Conservation (phyloP, 2,329 filamentous ascomycete species). For the Cladophialophora immunda region DNA sequence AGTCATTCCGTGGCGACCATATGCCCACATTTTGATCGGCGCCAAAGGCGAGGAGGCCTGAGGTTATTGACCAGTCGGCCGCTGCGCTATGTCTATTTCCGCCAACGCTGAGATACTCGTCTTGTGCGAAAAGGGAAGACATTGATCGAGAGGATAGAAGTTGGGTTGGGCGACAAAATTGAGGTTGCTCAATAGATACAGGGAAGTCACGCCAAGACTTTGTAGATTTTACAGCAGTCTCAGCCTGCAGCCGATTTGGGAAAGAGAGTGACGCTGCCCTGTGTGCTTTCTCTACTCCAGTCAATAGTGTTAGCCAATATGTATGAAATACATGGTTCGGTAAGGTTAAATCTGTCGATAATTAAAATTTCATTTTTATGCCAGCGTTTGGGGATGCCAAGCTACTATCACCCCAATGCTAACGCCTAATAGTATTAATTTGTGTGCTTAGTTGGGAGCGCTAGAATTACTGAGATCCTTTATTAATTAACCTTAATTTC, state of each 20-base stretch:
- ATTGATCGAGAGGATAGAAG: conserved; percentile 1
- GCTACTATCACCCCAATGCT: no score
- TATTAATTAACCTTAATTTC: no score
- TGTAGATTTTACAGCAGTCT: not conserved
- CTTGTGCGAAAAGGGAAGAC: conserved; percentile 13
- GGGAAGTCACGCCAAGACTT: conserved; percentile 11
- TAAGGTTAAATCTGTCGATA: no score
- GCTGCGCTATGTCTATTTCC: conserved; percentile 90
- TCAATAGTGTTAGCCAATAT: no score
- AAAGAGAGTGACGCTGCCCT: not conserved
- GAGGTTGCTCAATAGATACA: not conserved
- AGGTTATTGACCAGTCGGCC: conserved; percentile 81
- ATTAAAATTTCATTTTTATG: no score
- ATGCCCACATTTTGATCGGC: conserved; percentile 87
- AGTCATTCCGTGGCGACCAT: conserved; percentile 70
- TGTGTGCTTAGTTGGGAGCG: no score
- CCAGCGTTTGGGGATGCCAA: no score
- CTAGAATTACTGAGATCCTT: no score
- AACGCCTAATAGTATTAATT: no score
- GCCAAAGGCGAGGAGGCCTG: conserved; percentile 83
- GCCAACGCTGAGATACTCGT: conserved; percentile 74
- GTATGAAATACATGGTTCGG: no score
- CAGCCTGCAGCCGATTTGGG: not conserved
- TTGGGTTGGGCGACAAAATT: not conserved
- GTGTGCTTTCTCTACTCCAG: not conserved